Evolutionary conservation across 129 eudicot species (phyloP), one percentile per base, ranked within the genome.

Genomic region (Flaveria brownii): DNA sequence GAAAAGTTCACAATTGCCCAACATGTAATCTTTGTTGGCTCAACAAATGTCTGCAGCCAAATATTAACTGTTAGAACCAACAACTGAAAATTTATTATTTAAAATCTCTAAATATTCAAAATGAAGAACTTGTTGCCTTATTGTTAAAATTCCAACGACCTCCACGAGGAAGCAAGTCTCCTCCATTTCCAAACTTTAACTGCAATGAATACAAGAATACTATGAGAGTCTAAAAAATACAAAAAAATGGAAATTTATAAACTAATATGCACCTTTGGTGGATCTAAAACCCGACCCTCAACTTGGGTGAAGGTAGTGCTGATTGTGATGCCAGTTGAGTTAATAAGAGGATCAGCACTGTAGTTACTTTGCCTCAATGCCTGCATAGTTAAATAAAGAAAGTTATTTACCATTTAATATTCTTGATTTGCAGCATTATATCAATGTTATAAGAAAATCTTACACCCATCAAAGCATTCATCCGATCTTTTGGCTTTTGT

Each of bases 1-100:
- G 98, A 92, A 68, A 92, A 92, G 87, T 92, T 92, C 36, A 87
- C 96, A 4, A 92, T 76, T 10, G 83, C 92, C 98, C 98, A 92
- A 3, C 81, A 65, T 0, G 71, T 81, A 28, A 92, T 73, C 71
- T 23, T 51, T 2, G 73, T 50, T 1, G 98, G 94, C 20, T 90
- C 89, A 54, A 85, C 56, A 55, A 92, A 71, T 78, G 73, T 88
- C 98, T 92, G 46, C 71, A 49, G 22, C 26, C n/a, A 55, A 22
- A 70, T 7, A 55, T 9, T 16, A 23, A 54, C 9, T 9, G 61
- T 69, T 55, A 57, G 3, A 69, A 26, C 7, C 28, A 74, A 45
- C 15, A 25, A 43, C 5, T 4, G 30, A 13, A 72, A 49, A 25
- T 25, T 74, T 25, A 28, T 6, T 5, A 60, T 11, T 9, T 6